Base-by-base conservation (phyloP, 306 rosid species). In the Macrotyloma uniflorum region DNA sequence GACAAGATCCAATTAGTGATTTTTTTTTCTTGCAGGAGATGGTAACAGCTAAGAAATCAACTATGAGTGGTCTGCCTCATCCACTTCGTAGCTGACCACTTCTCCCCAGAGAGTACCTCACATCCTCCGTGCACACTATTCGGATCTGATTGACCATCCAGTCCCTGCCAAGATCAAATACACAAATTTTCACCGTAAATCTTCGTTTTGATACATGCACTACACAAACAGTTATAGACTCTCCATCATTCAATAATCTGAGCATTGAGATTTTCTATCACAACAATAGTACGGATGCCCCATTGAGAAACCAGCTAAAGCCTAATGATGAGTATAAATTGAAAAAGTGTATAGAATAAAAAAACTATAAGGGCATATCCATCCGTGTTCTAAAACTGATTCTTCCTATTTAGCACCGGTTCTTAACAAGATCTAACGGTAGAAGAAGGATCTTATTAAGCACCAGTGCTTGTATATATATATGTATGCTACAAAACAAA, bases 11-110 rank as follows among this genome's bases (percentile, higher is more conserved):
- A 62, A 32, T 19, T 30, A 36, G 67, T 23, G 40, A n/a, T 7
- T 47, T 58, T 40, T 53, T 54, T 1, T 24, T 10, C 30, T 23
- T 13, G 49, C 42, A 61, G 36, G 36, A 45, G 57, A 75, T 26
- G 81, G 49, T 46, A 35, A 67, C 49, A 40, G 40, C 57, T 30
- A 64, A 80, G 24, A 57, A 57, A 26, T 86, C 80, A 83, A 9
- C 1, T 0, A 26, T 86, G 87, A 69, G 54, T 18, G 13, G 32
- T 15, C 61, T 86, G 89, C 70, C 89, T 83, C 89, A 86, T 83
- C 89, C 89, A 86, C 77, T 86, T 86, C 1, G 87, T 86, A 49
- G 89, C 83, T 9, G 89, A 86, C 89, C 89, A 86, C 83, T 86
- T 86, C 72, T 83, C 89, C 72, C 89, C 89, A 23, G 85, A 40